Base-by-base conservation (phyloP, 2,329 filamentous ascomycete species). In the Albophoma yamanashiensis region DNA sequence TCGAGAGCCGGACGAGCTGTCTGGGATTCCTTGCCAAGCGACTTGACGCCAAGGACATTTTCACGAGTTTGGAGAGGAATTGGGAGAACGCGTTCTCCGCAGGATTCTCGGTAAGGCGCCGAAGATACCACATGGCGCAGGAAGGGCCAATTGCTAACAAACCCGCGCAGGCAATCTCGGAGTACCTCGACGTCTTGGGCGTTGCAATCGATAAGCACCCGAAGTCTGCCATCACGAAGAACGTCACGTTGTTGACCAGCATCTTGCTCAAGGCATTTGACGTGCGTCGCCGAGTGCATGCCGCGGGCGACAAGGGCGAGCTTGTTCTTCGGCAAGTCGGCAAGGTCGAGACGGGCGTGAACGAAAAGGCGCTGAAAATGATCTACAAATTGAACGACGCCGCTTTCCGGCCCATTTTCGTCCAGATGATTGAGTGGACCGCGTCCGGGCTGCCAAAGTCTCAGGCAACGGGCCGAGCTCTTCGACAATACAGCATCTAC, bases 361-460 rank as follows among this genome's bases (percentile, higher is more conserved):
- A 91, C 69, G 83, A 88, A 12, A 85, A 89, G 15, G 84, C 87
- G 0, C 83, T 99, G 61, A 89, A 91, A 73, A 94, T 97, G 86
- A 89, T 96, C 59, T 91, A 96, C 78, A 97, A 97, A 79, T 83
- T 99, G 63, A 97, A 97, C 75, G 94, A 99, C 70, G 87, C 89
- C 0, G 86, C 89, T 0, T 99, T 99, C 84, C 83, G 92, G 15
- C 95, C 94, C 0, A 86, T 99, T 63, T 99, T 97, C 77, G 82
- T 86, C 20, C 85, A 88, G 64, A 78, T 97, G n/a, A 80, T 95
- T 55, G 91, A 96, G 60, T 97, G 92, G 89, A 83, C 89, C 0
- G 80, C 78, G 22, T 76, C 78, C 2, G 81, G 79, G 0, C 73
- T 89, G 53, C 75, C 86, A 22, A 86, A 87, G 75, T 82, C 81